Base-by-base conservation (phyloP, 169 alveolate genomes). In the Blepharisma undulans region DNA sequence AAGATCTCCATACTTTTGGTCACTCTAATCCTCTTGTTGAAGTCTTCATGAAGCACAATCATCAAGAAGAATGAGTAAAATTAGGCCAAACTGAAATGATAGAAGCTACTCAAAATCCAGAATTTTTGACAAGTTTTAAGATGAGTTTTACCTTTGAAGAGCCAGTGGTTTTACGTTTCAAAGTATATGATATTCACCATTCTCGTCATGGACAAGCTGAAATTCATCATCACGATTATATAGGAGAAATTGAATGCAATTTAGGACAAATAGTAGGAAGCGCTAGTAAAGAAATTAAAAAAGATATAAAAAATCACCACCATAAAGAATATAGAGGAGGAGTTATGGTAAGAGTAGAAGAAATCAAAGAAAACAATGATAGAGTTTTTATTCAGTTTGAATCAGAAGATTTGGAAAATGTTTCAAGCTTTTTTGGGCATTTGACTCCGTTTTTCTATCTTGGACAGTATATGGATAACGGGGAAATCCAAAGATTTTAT, bases 151-250 rank as follows among this genome's bases (percentile, higher is more conserved):
- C 25, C 5, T 86, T 86, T 72, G 91, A 86, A 84, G 71, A 89
- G 60, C 92, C 93, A 32, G 87, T 92, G 22, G 59, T 84, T 4
- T 16, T 94, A 3, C 89, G 76, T 36, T 84, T 96, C 79, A 91
- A 88, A 72, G 96, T 96, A 5, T 85, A 84, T 71, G 98, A 96
- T 90, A 90, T 72, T 60, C 96, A 96, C 74, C 93, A 90, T 79
- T 72, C 48, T 25, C 21, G 34, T 10, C 61, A 36, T 7, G 34
- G 60, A 78, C 61, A 78, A 12, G 34, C 34, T 34, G 34, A 78
- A 6, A 36, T 27, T 25, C 86, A 27, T 78, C 34, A 84, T 25
- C 82, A 19, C 79, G 59, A 21, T 79, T 92, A 3, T 66, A 48
- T 93, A 10, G 97, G 97, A 14, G 81, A 48, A 14, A 7, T 30